A percentile compares a stretch with the other conserved stretches of the same genome.
Conservation (phyloP, 2,329 filamentous ascomycete species). For the Phialophora macrospora region DNA sequence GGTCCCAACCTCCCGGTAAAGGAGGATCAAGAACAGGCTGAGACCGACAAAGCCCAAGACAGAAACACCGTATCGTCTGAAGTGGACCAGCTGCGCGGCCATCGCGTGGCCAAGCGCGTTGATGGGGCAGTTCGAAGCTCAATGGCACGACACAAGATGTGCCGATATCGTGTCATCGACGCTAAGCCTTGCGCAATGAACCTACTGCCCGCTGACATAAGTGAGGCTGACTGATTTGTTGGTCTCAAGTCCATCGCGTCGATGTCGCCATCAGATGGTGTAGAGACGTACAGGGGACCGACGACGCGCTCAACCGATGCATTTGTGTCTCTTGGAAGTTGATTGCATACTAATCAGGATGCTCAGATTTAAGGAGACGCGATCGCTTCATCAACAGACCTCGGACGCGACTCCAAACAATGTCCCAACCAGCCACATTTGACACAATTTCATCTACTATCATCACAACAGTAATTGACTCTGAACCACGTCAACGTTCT, state of each 20-base stretch:
- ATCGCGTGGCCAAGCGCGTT: slow-evolving; percentile 2
- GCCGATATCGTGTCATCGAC: slow-evolving; percentile 5
- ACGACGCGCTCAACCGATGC: no score
- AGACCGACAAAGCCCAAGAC: slow-evolving; percentile 6
- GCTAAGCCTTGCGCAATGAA: slow-evolving; percentile 5
- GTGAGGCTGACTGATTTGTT: slow-evolving; percentile 4
- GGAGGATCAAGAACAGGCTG: slow-evolving; percentile 4
- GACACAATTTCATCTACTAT: no score
- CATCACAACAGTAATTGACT: no score
- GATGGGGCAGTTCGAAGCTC: background rate
- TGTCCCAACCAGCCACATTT: no score
- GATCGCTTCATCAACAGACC: no score
- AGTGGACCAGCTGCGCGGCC: slow-evolving; percentile 8
- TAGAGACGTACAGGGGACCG: background rate
- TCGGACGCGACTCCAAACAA: no score
- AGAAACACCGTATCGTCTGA: slow-evolving; percentile 7
- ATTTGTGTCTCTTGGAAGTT: no score
- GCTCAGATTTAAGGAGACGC: no score
- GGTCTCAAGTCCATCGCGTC: no score
- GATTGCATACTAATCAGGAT: no score
- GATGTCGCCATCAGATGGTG: background rate
- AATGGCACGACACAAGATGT: background rate
- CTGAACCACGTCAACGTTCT: no score
- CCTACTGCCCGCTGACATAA: background rate
- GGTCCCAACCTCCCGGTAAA: slow-evolving; percentile 7